Evolutionary conservation across 768 basidiomycete genomes (phyloP).

Genomic region (Strobilomyces confusus): DNA sequence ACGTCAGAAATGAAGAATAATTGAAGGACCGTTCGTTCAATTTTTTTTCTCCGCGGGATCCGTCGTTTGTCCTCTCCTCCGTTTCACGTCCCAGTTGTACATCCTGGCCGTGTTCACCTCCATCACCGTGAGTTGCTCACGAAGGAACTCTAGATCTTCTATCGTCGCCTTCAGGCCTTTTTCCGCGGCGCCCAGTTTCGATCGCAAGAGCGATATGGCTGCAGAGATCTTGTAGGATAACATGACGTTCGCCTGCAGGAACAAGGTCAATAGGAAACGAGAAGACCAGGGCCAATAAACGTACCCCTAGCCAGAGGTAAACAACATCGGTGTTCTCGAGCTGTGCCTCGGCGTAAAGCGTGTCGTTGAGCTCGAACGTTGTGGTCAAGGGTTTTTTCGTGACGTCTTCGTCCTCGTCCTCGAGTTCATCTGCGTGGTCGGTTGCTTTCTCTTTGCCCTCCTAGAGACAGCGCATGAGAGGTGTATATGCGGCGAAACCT

Average conservation of each 20-base stretch:
- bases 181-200: slow-evolving; percentile 74
- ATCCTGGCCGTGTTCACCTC: slow-evolving; percentile 93
- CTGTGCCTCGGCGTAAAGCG: slow-evolving; percentile 88
- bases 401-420: slow-evolving; percentile 47
- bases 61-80: slow-evolving; percentile 55
- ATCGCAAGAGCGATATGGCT: slow-evolving; percentile 68
- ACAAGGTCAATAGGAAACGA: background rate
- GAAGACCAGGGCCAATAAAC: slow-evolving; percentile 25
- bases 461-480: slow-evolving; percentile 31
- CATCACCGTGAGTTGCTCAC: slow-evolving; percentile 96
- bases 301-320: slow-evolving; percentile 92
- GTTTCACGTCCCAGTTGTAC: slow-evolving; percentile 94
- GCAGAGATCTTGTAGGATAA: slow-evolving; percentile 83
- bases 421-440: slow-evolving; percentile 40
- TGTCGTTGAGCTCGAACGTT: slow-evolving; percentile 95
- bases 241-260: slow-evolving; percentile 92
- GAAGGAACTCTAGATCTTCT: slow-evolving; percentile 88
- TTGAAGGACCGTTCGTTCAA: slow-evolving; percentile 4
- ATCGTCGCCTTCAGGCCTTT: slow-evolving; percentile 59
- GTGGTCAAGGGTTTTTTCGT: slow-evolving; percentile 60
- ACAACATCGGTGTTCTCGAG: slow-evolving; percentile 85
- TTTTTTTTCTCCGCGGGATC: slow-evolving; percentile 21
- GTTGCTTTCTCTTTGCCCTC: slow-evolving; percentile 52
- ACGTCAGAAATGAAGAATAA: background rate
- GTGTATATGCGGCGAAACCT: background rate